phyloP scores from a whole-genome alignment of 2,329 filamentous ascomycete species.

The Dothideomycetidae sp. region DNA sequence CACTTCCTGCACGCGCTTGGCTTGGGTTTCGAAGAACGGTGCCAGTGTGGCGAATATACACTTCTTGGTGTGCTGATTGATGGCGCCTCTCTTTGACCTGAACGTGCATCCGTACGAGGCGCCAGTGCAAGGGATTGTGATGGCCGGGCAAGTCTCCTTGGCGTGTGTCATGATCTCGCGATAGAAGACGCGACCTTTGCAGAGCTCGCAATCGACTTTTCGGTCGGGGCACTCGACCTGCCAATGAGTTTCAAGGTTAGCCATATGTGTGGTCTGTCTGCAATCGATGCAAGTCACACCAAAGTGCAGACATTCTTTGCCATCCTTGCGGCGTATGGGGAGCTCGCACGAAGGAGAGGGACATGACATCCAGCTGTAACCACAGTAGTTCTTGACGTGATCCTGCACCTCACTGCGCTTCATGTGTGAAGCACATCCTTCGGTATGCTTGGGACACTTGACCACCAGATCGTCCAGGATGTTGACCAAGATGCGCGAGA shows the following conservation, averaged over 20 bases:
- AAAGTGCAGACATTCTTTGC: conserved; percentile 40
- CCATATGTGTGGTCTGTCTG: conserved; percentile 38
- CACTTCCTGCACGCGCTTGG: conserved; percentile 29
- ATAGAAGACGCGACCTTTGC: conserved; percentile 27
- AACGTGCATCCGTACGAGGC: conserved; percentile 30
- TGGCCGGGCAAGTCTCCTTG: conserved; percentile 28
- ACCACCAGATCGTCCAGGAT: conserved; percentile 49
- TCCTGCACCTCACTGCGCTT: conserved; percentile 43
- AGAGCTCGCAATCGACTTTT: conserved; percentile 29
- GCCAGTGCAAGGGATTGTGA: conserved; percentile 30
- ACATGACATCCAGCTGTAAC: conserved; percentile 40
- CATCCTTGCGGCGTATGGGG: conserved; percentile 41
- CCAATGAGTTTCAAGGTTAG: conserved; percentile 34
- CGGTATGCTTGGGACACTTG: conserved; percentile 40
- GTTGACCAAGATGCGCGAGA: conserved; percentile 41
- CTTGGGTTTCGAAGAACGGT: conserved; percentile 30
- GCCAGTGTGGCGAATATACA: conserved; percentile 35
- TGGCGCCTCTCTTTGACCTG: conserved; percentile 25
- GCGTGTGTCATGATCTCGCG: conserved; percentile 29
- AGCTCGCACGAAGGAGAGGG: conserved; percentile 35
- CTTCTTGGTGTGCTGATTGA: conserved; percentile 26
- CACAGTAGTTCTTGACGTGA: conserved; percentile 48
- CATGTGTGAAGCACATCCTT: conserved; percentile 40
- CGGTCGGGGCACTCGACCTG: conserved; percentile 35
- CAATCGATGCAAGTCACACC: conserved; percentile 40